Evolutionary conservation across 2,329 filamentous ascomycete genomes (phyloP).

Genomic region (Immersiporthe knoxdaviesiana): DNA sequence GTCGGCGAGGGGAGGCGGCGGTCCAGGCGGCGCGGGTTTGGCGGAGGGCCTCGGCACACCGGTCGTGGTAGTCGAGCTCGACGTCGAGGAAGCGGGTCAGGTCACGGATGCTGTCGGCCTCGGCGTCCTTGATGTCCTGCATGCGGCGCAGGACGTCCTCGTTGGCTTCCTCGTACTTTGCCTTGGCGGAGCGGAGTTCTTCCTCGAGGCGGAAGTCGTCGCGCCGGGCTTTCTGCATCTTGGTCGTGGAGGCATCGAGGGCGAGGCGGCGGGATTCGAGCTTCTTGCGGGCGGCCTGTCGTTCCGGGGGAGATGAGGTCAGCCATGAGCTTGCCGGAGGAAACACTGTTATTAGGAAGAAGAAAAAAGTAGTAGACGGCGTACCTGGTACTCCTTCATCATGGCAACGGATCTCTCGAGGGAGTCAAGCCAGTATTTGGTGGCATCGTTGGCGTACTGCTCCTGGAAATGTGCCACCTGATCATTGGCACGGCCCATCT

Average conservation of each 20-base stretch:
- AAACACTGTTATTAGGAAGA: neutral
- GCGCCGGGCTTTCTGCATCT: constrained; percentile 91
- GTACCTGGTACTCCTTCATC: constrained; percentile 97
- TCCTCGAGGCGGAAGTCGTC: constrained; percentile 94
- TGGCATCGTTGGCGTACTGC: constrained; percentile 76
- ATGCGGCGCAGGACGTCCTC: constrained; percentile 91
- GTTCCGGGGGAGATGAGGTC: neutral
- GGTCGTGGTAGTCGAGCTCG: constrained; percentile 88
- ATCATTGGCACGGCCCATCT: constrained; percentile 87
- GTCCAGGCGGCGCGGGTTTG: constrained; percentile 54
- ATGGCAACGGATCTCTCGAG: constrained; percentile 86
- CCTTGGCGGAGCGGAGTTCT: constrained; percentile 85
- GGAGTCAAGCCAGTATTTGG: constrained; percentile 86
- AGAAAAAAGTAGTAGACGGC: constrained; percentile 38
- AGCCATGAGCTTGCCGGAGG: neutral
- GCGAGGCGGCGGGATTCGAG: constrained; percentile 86
- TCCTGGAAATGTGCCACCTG: constrained; percentile 85
- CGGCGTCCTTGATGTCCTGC: constrained; percentile 94
- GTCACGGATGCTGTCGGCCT: constrained; percentile 80
- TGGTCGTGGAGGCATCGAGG: constrained; percentile 86
- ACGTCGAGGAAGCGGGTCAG: constrained; percentile 82
- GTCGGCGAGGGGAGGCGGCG: constrained; percentile 31
- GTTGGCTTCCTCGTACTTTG: constrained; percentile 93
- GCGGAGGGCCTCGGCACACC: constrained; percentile 80
- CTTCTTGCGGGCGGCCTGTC: constrained; percentile 79